A percentile compares a stretch with the other conserved stretches of the same genome.
These are phyloP conservation scores for Wickerhamiella qilinensis DNA, from an alignment of 805 yeast species.

Conservation along the genomic window DNA sequence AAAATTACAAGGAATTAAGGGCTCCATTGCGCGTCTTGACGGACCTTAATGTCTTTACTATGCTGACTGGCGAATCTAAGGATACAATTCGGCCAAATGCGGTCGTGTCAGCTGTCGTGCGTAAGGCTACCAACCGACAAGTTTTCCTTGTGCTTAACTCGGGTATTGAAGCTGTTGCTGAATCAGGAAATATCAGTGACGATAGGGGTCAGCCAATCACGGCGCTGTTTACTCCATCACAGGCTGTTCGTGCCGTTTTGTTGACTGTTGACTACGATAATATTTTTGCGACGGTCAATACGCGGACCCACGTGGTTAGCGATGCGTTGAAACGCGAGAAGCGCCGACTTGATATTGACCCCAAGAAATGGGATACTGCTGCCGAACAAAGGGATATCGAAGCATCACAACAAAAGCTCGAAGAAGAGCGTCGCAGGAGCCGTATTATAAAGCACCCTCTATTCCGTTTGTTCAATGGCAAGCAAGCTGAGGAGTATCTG, in stretches of 20 bases:
- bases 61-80: constrained; percentile 75
- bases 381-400: constrained; percentile 45
- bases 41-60: constrained; percentile 62
- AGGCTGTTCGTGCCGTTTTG: constrained; percentile 75
- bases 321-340: constrained; percentile 28
- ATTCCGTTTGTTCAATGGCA: constrained; percentile 65
- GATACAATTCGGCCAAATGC: constrained; percentile 52
- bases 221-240: constrained; percentile 32
- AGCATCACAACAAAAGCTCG: constrained; percentile 53
- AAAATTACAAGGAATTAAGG: constrained; percentile 77
- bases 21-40: constrained; percentile 48
- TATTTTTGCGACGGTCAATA: constrained; percentile 57
- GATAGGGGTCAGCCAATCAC: constrained; percentile 15
- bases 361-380: constrained; percentile 60
- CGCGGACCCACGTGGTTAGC: constrained; percentile 48
- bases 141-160: constrained; percentile 35
- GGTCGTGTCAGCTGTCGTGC: constrained; percentile 59
- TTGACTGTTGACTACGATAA: constrained; percentile 52
- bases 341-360: constrained; percentile 29
- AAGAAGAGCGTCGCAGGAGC: constrained; percentile 49
- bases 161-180: constrained; percentile 41
- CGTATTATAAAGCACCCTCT: constrained; percentile 84
- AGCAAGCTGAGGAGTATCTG: constrained; percentile 83
- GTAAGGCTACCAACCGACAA: constrained; percentile 39
- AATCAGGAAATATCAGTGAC: constrained; percentile 22